Percentiles rank a stretch among this genome's conserved stretches.
These are phyloP conservation scores for Seminavis robusta DNA, from an alignment of 108 stramenopile genomes.

Conservation along the genomic window DNA sequence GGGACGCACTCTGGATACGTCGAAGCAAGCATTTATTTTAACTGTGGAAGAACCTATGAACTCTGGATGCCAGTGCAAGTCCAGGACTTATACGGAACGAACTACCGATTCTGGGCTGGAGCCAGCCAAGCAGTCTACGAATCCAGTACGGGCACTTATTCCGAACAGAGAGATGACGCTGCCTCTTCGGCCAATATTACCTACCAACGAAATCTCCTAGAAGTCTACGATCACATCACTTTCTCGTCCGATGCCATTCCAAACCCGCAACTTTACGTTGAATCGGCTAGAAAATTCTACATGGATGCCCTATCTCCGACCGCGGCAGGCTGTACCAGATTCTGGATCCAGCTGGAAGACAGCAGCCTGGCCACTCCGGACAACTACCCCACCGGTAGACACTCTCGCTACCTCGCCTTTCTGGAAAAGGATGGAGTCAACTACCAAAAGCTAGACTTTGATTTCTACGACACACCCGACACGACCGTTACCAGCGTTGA, in stretches of 20 bases:
- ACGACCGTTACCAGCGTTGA: no score
- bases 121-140: no score
- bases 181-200: neutral
- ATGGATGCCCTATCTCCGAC: neutral
- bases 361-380: neutral
- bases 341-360: neutral
- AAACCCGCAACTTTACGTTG: constrained; percentile 1
- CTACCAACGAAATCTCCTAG: neutral
- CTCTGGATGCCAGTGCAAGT: neutral
- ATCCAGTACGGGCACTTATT: no score
- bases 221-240: constrained; percentile 10
- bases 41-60: no score
- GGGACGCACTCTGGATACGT: constrained; percentile 6
- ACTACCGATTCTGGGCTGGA: constrained; percentile 1
- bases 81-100: neutral
- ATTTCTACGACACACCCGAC: no score
- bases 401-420: neutral
- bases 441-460: no score
- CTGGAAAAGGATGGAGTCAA: neutral
- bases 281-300: constrained; percentile 1
- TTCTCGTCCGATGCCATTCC: constrained; percentile 1
- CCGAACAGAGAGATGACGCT: no score
- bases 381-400: neutral
- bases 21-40: neutral
- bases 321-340: no score